phyloP scores from a whole-genome alignment of 495 filamentous ascomycete species.

The Neurospora cerealis region DNA sequence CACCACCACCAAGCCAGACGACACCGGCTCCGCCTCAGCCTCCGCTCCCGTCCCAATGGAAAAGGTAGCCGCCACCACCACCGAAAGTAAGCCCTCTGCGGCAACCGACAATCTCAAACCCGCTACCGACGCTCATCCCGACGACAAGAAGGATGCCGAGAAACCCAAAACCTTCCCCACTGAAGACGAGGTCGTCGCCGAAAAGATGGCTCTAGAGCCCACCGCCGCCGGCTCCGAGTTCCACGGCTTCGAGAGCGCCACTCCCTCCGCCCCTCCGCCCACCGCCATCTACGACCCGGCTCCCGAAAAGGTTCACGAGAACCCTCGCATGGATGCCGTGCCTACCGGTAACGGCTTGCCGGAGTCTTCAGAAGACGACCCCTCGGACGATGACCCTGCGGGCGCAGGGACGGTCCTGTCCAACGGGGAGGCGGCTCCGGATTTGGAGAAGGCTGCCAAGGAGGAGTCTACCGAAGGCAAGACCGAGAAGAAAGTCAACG shows the following conservation, averaged over 20 bases:
- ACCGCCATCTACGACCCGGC: not conserved
- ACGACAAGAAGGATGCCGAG: slow-evolving; percentile 2
- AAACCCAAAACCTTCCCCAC: not conserved
- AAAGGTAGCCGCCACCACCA: not conserved
- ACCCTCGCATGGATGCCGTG: not conserved
- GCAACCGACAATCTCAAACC: not conserved
- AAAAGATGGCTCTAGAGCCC: not conserved
- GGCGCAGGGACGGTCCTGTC: not conserved
- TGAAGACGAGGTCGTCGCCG: not conserved
- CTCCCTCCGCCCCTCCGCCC: not conserved
- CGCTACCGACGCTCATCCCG: not conserved
- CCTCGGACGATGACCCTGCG: not conserved
- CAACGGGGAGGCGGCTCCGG: not conserved
- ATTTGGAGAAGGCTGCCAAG: not conserved
- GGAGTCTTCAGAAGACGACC: not conserved
- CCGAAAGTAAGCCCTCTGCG: not conserved
- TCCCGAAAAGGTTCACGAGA: not conserved
- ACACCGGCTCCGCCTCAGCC: not conserved
- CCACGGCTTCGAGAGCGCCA: not conserved
- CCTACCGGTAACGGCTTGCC: not conserved
- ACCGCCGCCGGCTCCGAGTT: not conserved
- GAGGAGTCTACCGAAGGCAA: not conserved
- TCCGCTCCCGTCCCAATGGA: slow-evolving; percentile 1
- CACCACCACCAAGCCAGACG: not conserved
- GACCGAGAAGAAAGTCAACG: not conserved